A percentile compares a stretch with the other conserved stretches of the same genome.
Conservation (phyloP, 2,329 filamentous ascomycete genomes). For the Diaporthe velutina region DNA sequence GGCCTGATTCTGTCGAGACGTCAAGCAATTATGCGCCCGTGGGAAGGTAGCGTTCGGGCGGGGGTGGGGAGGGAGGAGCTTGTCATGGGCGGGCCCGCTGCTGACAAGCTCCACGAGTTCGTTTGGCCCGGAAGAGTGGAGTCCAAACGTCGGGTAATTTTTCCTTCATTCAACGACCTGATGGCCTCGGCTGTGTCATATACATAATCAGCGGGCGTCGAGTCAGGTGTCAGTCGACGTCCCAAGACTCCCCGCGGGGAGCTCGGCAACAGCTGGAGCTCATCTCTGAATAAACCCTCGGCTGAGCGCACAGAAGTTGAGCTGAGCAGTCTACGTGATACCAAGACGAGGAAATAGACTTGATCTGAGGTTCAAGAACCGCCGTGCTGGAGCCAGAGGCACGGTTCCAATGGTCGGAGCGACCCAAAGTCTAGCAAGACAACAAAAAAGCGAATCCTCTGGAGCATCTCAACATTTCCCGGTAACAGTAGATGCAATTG, state of each 20-base stretch:
- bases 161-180: neutral
- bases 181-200: slow-evolving; percentile 18
- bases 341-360: neutral
- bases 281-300: neutral
- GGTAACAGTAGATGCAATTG: neutral
- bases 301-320: neutral
- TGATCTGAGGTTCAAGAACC: slow-evolving; percentile 7
- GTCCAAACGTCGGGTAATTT: slow-evolving; percentile 11
- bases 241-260: neutral
- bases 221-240: neutral
- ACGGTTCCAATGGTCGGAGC: slow-evolving; percentile 16
- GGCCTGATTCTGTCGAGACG: slow-evolving; percentile 8
- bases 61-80: neutral
- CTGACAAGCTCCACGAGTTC: slow-evolving; percentile 28
- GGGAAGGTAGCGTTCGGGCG: neutral
- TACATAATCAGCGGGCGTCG: neutral
- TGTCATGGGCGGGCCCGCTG: slow-evolving; percentile 24
- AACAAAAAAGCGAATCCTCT: neutral
- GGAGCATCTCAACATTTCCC: slow-evolving; percentile 9
- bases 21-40: neutral
- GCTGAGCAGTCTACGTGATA: neutral
- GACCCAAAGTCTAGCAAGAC: neutral
- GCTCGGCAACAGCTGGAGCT: slow-evolving; percentile 7
- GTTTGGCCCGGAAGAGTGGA: slow-evolving; percentile 15
- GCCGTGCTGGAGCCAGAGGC: neutral